phyloP scores from a whole-genome alignment of 2,329 filamentous ascomycete genomes.

The Pseudovirgaria hyperparasitica region DNA sequence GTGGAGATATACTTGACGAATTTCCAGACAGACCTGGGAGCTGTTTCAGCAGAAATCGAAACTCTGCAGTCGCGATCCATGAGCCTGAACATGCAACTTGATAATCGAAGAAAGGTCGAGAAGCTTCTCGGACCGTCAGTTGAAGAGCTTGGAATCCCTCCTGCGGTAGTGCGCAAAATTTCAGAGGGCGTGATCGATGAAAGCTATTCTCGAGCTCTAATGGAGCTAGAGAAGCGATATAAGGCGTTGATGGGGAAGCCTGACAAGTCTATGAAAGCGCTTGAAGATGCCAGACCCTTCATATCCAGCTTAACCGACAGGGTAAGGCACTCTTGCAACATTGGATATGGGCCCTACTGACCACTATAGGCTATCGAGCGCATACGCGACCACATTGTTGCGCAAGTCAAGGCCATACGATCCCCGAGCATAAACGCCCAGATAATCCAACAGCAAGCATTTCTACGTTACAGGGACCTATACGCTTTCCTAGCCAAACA shows the following conservation, averaged over 20 bases:
- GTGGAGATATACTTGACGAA: constrained; percentile 86
- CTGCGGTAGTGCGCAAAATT: constrained; percentile 71
- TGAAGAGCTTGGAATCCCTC: constrained; percentile 82
- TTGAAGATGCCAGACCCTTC: constrained; percentile 73
- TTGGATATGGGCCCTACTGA: neutral
- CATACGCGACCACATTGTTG: constrained; percentile 86
- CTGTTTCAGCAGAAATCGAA: constrained; percentile 91
- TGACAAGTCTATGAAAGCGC: constrained; percentile 55
- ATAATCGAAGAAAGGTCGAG: constrained; percentile 83
- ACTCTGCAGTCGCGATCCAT: constrained; percentile 77
- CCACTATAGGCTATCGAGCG: constrained; percentile 57
- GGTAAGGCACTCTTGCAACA: constrained; percentile 28
- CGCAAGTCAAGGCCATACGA: constrained; percentile 84
- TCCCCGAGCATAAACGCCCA: constrained; percentile 96
- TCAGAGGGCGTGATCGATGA: constrained; percentile 84
- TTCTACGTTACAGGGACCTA: constrained; percentile 77
- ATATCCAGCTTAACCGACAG: constrained; percentile 75
- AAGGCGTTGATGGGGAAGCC: constrained; percentile 55
- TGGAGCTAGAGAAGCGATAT: constrained; percentile 70
- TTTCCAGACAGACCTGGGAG: constrained; percentile 85
- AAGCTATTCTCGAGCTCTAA: constrained; percentile 68
- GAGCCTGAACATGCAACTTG: constrained; percentile 68
- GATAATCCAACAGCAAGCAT: constrained; percentile 86
- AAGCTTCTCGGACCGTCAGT: constrained; percentile 77
- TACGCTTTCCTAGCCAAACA: constrained; percentile 75